Conservation (phyloP, 2,329 filamentous ascomycete genomes). For the Phoma sp. region DNA sequence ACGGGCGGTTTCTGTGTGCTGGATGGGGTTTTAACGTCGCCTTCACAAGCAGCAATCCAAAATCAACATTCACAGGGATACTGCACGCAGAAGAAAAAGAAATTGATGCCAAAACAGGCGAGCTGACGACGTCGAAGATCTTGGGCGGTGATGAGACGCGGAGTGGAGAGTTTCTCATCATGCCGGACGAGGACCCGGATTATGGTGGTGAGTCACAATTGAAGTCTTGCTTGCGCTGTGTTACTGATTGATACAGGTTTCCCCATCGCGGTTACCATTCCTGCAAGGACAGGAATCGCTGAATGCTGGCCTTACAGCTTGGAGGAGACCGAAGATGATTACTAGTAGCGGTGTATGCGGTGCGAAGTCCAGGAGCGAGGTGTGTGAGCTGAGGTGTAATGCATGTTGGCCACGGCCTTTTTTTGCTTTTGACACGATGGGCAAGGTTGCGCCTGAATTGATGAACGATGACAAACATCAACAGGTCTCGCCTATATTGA, state of each 20-base stretch:
- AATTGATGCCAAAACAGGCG: conserved; percentile 46
- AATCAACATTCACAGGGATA: conserved; percentile 52
- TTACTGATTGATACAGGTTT: conserved; percentile 41
- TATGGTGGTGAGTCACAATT: conserved; percentile 50
- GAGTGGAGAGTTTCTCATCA: conserved; percentile 57
- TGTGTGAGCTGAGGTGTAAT: too few relatives aligned
- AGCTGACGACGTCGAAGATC: conserved; percentile 45
- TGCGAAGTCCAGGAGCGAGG: too few relatives aligned
- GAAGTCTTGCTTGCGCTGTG: too few relatives aligned
- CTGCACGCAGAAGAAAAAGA: conserved; percentile 52
- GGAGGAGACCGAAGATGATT: conserved; percentile 30
- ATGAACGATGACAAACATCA: too few relatives aligned
- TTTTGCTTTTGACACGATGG: too few relatives aligned
- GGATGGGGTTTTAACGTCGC: conserved; percentile 55
- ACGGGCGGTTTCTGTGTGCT: conserved; percentile 51
- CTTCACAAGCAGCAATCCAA: conserved; percentile 33
- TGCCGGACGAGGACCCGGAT: conserved; percentile 63
- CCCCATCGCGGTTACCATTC: conserved; percentile 61
- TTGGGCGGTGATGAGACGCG: conserved; percentile 56
- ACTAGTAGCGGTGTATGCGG: neutral
- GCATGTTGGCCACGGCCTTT: too few relatives aligned
- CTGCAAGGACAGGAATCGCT: conserved; percentile 51
- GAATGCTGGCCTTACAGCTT: conserved; percentile 33
- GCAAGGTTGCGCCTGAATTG: too few relatives aligned
- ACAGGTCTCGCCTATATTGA: too few relatives aligned